A percentile compares a stretch with the other conserved stretches of the same genome.
Conservation (phyloP, 164 flowering plant species). For the Warburgia ugandensis region DNA sequence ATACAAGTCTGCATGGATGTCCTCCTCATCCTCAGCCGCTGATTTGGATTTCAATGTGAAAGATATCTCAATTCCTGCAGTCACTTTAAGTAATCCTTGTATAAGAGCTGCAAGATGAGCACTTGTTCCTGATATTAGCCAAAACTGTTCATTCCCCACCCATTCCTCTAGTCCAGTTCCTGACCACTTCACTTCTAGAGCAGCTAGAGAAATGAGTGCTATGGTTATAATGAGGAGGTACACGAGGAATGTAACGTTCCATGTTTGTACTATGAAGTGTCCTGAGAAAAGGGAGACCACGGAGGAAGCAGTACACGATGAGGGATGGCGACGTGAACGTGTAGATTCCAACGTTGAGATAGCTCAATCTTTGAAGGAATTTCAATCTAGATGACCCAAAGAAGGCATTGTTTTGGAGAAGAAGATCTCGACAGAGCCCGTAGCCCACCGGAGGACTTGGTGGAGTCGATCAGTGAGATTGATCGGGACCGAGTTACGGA, state of each 20-base stretch:
- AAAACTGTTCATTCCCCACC: slow-evolving; percentile 87
- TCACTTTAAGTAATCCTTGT: slow-evolving; percentile 67
- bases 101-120: slow-evolving; percentile 68
- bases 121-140: slow-evolving; percentile 75
- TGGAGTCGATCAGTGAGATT: slow-evolving; percentile 75
- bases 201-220: slow-evolving; percentile 43
- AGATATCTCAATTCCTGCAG: slow-evolving; percentile 71
- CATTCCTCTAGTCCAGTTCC: slow-evolving; percentile 69
- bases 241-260: slow-evolving; percentile 39
- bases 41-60: slow-evolving; percentile 72
- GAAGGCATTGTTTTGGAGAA: slow-evolving; percentile 73
- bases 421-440: slow-evolving; percentile 82
- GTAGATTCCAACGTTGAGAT: slow-evolving; percentile 67
- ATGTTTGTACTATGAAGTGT: slow-evolving; percentile 51
- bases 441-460: slow-evolving; percentile 81
- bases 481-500: slow-evolving; percentile 77
- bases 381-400: slow-evolving; percentile 39
- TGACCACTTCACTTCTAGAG: slow-evolving; percentile 70
- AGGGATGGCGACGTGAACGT: slow-evolving; percentile 73
- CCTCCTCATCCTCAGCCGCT: slow-evolving; percentile 48
- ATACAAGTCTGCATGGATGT: slow-evolving; percentile 57
- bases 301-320: slow-evolving; percentile 68
- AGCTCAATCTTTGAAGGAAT: slow-evolving; percentile 60
- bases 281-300: slow-evolving; percentile 74
- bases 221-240: slow-evolving; percentile 49